Percentiles rank a stretch among this genome's conserved stretches.
These are phyloP conservation scores for Pseudoscleropodium purum DNA, from an alignment of 225 moss, liverwort and hornwort species.

Conservation along the genomic window DNA sequence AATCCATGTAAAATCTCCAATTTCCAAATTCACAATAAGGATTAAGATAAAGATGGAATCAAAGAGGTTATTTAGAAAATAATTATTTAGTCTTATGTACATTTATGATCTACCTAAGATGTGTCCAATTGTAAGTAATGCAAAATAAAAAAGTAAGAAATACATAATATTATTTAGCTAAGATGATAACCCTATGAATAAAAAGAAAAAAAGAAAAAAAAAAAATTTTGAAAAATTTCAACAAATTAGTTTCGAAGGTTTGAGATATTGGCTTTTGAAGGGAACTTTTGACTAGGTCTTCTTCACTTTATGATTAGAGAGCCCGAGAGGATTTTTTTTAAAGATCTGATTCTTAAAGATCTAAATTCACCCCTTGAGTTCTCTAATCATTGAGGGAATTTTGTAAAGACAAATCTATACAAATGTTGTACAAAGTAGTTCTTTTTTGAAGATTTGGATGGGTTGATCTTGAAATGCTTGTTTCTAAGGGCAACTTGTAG, in stretches of 20 bases:
- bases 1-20: background rate
- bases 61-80: background rate
- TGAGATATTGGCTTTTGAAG: no score
- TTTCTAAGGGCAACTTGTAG: rapidly evolving
- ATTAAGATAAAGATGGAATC: background rate
- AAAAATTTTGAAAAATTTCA: no score
- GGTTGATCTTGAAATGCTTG: rapidly evolving
- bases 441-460: rapidly evolving
- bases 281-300: no score
- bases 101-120: no score
- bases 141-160: no score
- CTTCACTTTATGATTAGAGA: background rate
- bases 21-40: rapidly evolving
- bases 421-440: background rate
- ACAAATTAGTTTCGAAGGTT: background rate
- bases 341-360: background rate
- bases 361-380: background rate
- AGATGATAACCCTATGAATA: no score
- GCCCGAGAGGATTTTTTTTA: background rate
- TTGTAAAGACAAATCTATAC: rapidly evolving
- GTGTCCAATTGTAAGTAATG: background rate
- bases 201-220: rapidly evolving
- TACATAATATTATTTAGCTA: background rate
- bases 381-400: background rate
- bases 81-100: background rate